Evolutionary conservation across 2,329 filamentous ascomycete genomes (phyloP), one percentile per base, ranked within the genome.

Genomic region (Neophaeococcomyces mojaviensis): DNA sequence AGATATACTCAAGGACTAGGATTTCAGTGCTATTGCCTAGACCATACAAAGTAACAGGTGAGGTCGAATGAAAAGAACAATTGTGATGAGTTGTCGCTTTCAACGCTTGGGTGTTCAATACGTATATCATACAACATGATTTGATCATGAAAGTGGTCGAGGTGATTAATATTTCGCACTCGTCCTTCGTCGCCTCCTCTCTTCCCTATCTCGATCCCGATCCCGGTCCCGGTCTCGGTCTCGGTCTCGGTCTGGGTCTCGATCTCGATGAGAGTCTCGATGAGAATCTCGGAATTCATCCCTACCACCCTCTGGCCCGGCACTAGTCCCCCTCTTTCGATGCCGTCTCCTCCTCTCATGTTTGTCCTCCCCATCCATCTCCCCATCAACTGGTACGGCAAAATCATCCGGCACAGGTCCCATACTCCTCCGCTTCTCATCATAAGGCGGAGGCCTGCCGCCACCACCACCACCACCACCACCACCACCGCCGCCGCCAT

Each of bases 371-470:
- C 22, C 26, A 39, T 47, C 13, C 41, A 49, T 36, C 41, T 41
- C 40, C 43, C 26, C 30, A 41, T 38, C 39, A 35, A 13, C 36
- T 41, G 19, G 16, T 43, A 15, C 34, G 28, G 36, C 10, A 45
- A 46, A 26, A 34, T 22, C 31, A 16, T 26, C 41, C 4, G 46
- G 32, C 24, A 24, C 26, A 28, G 22, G 31, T 32, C 30, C 42
- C 45, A 41, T 45, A 47, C 26, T 41, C 24, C 41, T 22, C 33
- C 30, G 16, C 36, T 43, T 43, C 46, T 44, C 47, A 24, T 41
- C 42, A 39, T 48, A 46, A 34, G 38, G 39, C 48, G 46, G 44
- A 30, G 45, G n/a, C 19, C 33, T n/a, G 7, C 42, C 32, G 30
- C 16, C 20, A 4, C 18, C 34, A 18, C 8, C n/a, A 3, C 16